Evolutionary conservation across 2,329 filamentous ascomycete genomes (phyloP).

Genomic region (Phymatotrichopsis omnivora): DNA sequence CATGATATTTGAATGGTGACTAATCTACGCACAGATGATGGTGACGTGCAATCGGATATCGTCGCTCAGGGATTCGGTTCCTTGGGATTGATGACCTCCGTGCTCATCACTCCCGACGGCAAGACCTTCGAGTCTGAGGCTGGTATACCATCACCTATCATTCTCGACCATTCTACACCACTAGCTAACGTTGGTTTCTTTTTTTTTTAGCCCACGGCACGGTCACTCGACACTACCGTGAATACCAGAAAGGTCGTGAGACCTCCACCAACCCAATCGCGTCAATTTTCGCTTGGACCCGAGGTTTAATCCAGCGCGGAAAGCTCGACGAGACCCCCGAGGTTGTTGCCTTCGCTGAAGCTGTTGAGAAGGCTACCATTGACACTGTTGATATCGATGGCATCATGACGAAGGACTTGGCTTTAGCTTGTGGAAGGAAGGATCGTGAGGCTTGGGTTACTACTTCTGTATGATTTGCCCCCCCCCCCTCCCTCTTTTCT

Average conservation of each 20-base stretch:
- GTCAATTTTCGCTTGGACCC: constrained; percentile 98
- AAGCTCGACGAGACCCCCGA: constrained; percentile 89
- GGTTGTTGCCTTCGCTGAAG: constrained; percentile 80
- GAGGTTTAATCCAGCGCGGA: constrained; percentile 84
- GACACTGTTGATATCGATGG: constrained; percentile 89
- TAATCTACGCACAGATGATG: constrained; percentile 50
- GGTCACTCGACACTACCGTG: constrained; percentile 95
- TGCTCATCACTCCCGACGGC: constrained; percentile 91
- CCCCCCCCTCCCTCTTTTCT: no score
- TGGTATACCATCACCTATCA: constrained; percentile 4
- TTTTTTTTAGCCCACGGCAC: constrained; percentile 81
- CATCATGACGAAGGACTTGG: constrained; percentile 98
- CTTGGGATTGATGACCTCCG: constrained; percentile 95
- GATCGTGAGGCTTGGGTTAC: constrained; percentile 78
- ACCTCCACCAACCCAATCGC: constrained; percentile 98
- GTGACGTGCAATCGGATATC: constrained; percentile 97
- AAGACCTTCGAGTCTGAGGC: constrained; percentile 97
- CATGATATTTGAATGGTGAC: background rate
- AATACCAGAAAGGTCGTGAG: constrained; percentile 95
- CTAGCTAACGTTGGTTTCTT: background rate
- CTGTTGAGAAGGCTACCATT: constrained; percentile 82
- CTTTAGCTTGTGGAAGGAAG: constrained; percentile 85
- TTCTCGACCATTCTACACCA: background rate
- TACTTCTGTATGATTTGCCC: constrained; percentile 44
- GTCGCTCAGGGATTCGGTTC: constrained; percentile 97